Percentiles rank a stretch among this genome's conserved stretches.
Evolutionary conservation across 768 basidiomycete species (phyloP).

Genomic region (Phlebiopsis gigantea): DNA sequence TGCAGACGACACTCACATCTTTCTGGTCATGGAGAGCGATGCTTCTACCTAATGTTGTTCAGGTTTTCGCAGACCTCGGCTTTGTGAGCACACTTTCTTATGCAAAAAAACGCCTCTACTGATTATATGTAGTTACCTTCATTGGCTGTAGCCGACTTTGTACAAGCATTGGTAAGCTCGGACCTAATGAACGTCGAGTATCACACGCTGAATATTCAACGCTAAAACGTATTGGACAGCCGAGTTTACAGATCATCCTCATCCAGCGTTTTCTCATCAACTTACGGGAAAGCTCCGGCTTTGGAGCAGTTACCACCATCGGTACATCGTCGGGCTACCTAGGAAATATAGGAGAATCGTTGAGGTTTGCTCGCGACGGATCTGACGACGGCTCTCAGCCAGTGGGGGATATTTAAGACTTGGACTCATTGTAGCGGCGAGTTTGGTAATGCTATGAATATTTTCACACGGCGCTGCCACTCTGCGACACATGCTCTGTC

Average conservation of each 20-base stretch:
- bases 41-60: not conserved
- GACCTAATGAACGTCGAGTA: not conserved
- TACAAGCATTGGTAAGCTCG: not conserved
- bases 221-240: not conserved
- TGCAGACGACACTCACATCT: not conserved
- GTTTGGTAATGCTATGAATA: no score
- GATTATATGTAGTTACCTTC: not conserved
- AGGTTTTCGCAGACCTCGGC: not conserved
- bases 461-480: no score
- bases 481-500: no score
- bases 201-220: not conserved
- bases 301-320: not conserved
- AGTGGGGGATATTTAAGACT: no score
- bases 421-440: no score
- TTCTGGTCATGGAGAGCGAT: not conserved
- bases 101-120: not conserved
- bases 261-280: not conserved
- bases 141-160: not conserved
- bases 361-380: not conserved
- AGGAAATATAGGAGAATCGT: not conserved
- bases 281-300: not conserved
- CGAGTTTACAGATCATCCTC: no score
- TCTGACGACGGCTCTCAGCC: no score
- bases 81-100: not conserved
- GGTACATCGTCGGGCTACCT: not conserved